Percentiles rank a stretch among this genome's conserved stretches.
Evolutionary conservation across 805 yeast species (phyloP).

Genomic region (Lipomyces lipofer): DNA sequence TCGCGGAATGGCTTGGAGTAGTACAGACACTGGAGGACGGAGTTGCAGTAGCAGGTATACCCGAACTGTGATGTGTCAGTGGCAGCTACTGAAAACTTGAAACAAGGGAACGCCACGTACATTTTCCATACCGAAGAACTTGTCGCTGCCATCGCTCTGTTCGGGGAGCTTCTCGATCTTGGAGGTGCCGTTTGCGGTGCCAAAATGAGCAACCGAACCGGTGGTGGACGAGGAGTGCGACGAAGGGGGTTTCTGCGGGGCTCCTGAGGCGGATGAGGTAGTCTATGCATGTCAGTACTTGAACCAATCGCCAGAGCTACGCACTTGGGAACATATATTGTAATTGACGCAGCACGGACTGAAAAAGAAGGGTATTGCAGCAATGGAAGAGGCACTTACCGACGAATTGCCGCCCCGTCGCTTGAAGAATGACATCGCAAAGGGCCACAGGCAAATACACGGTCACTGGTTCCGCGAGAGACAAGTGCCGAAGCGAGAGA

Average conservation of each 20-base stretch:
- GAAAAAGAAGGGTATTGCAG: too few species aligned
- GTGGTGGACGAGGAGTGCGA: not conserved
- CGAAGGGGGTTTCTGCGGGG: not conserved
- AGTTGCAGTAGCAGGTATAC: constrained; percentile 87
- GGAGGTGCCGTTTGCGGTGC: not conserved
- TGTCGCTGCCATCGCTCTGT: constrained; percentile 31
- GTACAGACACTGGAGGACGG: constrained; percentile 84
- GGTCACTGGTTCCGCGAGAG: too few species aligned
- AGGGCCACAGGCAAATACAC: too few species aligned
- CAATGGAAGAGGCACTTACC: constrained; percentile 2
- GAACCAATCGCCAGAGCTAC: too few species aligned
- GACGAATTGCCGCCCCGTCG: constrained; percentile 22
- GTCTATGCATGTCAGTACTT: too few species aligned
- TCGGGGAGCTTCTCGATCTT: not conserved
- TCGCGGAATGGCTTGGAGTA: constrained; percentile 69
- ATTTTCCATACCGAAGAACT: constrained; percentile 48
- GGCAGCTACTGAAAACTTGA: not conserved
- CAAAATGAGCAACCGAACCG: not conserved
- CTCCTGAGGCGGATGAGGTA: not conserved
- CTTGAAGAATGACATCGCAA: constrained; percentile 25
- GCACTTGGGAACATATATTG: too few species aligned
- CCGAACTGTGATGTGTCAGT: constrained; percentile 48
- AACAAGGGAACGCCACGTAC: constrained; percentile 7
- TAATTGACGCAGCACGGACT: too few species aligned
- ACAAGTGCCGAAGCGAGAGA: too few species aligned